Base-by-base conservation (phyloP, 2,329 filamentous ascomycete species). In the Golovinomyces cichoracearum region DNA sequence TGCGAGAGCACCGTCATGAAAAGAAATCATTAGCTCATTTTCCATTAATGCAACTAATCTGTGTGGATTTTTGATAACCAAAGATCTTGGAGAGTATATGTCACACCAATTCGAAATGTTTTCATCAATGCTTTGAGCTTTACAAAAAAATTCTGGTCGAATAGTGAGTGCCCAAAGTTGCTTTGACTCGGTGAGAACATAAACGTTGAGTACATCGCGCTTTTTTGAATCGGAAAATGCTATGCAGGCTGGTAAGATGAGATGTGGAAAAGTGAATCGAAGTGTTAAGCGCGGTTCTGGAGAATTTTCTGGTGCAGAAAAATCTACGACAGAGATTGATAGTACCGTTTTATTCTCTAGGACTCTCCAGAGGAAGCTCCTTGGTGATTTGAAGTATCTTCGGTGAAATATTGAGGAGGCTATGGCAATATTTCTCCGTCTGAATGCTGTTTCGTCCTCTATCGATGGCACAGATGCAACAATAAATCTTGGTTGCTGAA, bases 311-410 rank as follows among this genome's bases (percentile, higher is more conserved):
- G 70, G 73, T 65, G 73, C 85, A 61, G 76, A 80, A 54, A 94
- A 66, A 63, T 98, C 90, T 51, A 83, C 76, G 37, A 76, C 78
- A 59, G 83, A 80, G 47, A 98, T 70, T 64, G 90, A 88, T 56
- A 98, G 69, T 53, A 84, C 69, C 55, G 74, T 81, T 58, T 77
- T 76, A 57, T 83, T 76, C 58, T 93, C 80, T 52, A 94, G 66
- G 35, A 95, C 72, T 56, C 88, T 76, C 90, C 90, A 98, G 45
- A 93, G 71, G 60, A 95, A 92, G 63, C 76, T 83, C 60, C 82
- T 78, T 35, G 90, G 90, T 53, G 80, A 78, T 53, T 73, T 69
- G 58, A 80, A 75, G 62, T 80, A 73, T 62, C 74, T 73, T 49
- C 90, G 77, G 63, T 93, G 85, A 66, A 83, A 93, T 49, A 95